Evolutionary conservation across 2,329 filamentous ascomycete genomes (phyloP).

Genomic region (Pochonia chlamydosporia): DNA sequence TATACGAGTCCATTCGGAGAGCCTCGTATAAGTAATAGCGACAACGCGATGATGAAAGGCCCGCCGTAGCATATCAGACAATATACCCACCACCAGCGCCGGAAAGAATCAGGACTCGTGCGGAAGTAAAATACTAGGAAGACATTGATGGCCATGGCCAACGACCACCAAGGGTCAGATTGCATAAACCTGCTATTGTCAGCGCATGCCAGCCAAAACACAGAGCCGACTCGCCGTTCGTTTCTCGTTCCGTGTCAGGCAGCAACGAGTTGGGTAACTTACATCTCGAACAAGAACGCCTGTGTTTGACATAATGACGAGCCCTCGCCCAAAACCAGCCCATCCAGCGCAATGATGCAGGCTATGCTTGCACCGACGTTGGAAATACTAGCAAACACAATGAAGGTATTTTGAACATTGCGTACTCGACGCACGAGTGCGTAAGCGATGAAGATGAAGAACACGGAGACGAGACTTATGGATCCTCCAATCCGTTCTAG

Average conservation of each 20-base stretch:
- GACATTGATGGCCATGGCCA: conserved; percentile 79
- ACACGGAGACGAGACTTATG: conserved; percentile 45
- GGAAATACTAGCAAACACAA: conserved; percentile 54
- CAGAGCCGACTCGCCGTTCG: too few relatives aligned
- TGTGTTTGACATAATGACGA: conserved; percentile 57
- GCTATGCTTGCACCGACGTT: conserved; percentile 57
- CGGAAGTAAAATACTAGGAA: conserved; percentile 62
- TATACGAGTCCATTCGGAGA: conserved; percentile 37
- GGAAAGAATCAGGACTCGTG: conserved; percentile 61
- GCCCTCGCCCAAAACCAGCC: conserved; percentile 46
- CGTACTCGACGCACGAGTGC: conserved; percentile 44
- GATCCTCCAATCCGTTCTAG: conserved; percentile 50
- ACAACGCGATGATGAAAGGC: conserved; percentile 61
- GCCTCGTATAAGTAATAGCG: conserved; percentile 53
- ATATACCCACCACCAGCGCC: conserved; percentile 68
- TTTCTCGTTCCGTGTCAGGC: too few relatives aligned
- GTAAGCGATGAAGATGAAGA: conserved; percentile 48
- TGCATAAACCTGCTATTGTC: conserved; percentile 59
- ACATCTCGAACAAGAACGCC: conserved; percentile 62
- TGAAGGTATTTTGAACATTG: conserved; percentile 56
- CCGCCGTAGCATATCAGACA: conserved; percentile 65
- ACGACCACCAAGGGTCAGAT: conserved; percentile 70
- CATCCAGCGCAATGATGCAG: conserved; percentile 65
- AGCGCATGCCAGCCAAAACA: conserved; percentile 15
- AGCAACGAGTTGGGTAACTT: conserved; percentile 27